Evolutionary conservation across 768 basidiomycete species (phyloP), one percentile per base, ranked within the genome.

Genomic region (Chiua virens): DNA sequence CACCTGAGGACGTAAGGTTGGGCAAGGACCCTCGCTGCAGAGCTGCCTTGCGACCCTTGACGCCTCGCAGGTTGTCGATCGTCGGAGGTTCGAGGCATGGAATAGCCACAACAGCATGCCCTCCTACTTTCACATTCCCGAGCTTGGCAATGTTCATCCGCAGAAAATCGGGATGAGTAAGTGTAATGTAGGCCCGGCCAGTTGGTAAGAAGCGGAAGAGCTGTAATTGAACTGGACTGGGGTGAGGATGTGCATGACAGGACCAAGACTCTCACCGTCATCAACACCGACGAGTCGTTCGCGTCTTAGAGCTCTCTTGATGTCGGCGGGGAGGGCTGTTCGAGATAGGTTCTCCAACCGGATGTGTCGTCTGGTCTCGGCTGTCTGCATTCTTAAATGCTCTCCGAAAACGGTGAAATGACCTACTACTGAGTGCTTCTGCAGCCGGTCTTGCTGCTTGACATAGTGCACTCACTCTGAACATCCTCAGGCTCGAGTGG

Each of bases 181-280:
- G 66, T 14, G 80, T 79, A 42, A 92, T 65, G 56, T 79, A 71
- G 8, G 86, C 89, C 20, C 70, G 68, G 27, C 82, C 80, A 2
- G 80, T 81, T 8, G 86, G 84, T 21, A 69, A 61, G 67, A 87
- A 87, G 45, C 77, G 77, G 35, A 73, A 57, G 58, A 91, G 87
- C 46, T 83, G 73, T 25, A 88, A 60, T 18, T 77, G 72, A 22
- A 84, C 87, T 89, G 23, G 44, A 15, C 32, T 13, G 14, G 45
- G 7, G 27, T 59, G 52, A 64, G 62, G 47, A 35, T 20, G 9
- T 11, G 40, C 47, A 34, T 47, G 14, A 8, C 5, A 45, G 17
- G 27, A 47, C 10, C 22, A 15, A 35, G 14, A 10, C 18, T 44
- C 63, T 55, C 46, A 71, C 68, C 59, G 46, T 81, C 70, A 8